Conservation (phyloP, 1,284 basidiomycete genomes). For the Microstroma glucosiphilum region DNA sequence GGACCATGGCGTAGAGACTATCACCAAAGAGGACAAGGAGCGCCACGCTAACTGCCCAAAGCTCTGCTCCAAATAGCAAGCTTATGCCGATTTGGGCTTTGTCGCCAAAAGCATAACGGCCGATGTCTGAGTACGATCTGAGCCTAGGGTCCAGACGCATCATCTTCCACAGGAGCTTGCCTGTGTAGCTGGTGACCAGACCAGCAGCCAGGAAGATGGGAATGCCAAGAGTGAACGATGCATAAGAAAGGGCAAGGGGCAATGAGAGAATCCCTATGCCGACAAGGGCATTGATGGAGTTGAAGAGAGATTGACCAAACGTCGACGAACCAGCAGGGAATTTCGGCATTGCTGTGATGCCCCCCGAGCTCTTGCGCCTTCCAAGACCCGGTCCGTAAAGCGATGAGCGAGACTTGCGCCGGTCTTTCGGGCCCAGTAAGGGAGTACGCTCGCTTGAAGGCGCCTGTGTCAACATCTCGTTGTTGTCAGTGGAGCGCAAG, state of each 20-base stretch:
- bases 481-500: not conserved
- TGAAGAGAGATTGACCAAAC: slow-evolving; percentile 48
- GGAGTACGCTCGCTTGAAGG: not conserved
- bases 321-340: slow-evolving; percentile 22
- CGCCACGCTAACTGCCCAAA: slow-evolving; percentile 44
- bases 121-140: slow-evolving; percentile 47
- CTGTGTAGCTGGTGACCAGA: slow-evolving; percentile 44
- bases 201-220: slow-evolving; percentile 42
- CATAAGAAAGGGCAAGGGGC: slow-evolving; percentile 42
- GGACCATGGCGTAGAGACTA: slow-evolving; percentile 31
- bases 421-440: not conserved
- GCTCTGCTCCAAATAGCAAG: slow-evolving; percentile 45
- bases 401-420: slow-evolving; percentile 1
- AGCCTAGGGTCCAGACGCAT: slow-evolving; percentile 40
- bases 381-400: not conserved
- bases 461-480: too few relatives aligned
- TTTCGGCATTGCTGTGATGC: not conserved
- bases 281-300: slow-evolving; percentile 46
- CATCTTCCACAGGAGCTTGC: slow-evolving; percentile 47
- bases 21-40: slow-evolving; percentile 48
- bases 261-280: slow-evolving; percentile 46
- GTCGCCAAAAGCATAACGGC: slow-evolving; percentile 44
- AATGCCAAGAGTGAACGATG: slow-evolving; percentile 37
- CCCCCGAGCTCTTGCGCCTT: not conserved
- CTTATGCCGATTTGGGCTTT: slow-evolving; percentile 37